Percentiles rank a stretch among this genome's conserved stretches.
phyloP scores from a whole-genome alignment of 176 grass and related monocot genomes.

The Melocanna baccifera region DNA sequence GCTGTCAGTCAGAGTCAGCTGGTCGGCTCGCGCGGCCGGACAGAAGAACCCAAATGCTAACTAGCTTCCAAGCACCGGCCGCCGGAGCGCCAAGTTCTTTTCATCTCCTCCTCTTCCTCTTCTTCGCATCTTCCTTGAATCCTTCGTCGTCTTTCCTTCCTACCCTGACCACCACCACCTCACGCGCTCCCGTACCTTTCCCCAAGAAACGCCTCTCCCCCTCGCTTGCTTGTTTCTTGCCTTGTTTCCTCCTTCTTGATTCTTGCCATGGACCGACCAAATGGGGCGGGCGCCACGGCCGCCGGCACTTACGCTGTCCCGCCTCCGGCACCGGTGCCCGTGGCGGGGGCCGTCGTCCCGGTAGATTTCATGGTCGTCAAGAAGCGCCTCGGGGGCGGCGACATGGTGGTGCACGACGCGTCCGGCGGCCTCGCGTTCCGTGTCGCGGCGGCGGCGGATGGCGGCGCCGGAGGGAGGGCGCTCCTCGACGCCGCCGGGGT shows the following conservation, averaged over 20 bases:
- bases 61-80: not conserved
- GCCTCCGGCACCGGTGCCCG: not conserved
- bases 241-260: not conserved
- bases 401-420: slow-evolving; percentile 46
- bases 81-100: no score
- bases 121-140: not conserved
- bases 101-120: no score
- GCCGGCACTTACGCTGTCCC: not conserved
- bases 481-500: slow-evolving; percentile 49
- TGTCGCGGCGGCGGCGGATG: not conserved
- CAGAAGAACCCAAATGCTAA: not conserved
- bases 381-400: slow-evolving; percentile 34
- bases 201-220: not conserved
- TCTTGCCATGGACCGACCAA: slow-evolving; percentile 7
- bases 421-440: slow-evolving; percentile 41
- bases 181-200: not conserved
- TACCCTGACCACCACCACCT: not conserved
- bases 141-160: not conserved
- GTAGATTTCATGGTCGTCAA: slow-evolving; percentile 56
- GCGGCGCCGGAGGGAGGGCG: not conserved
- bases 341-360: slow-evolving; percentile 37
- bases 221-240: not conserved
- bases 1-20: slow-evolving; percentile 7
- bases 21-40: not conserved
- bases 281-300: not conserved